These are phyloP conservation scores for Tricholoma flavovirens DNA, from an alignment of 768 basidiomycete genomes.

Conservation along the genomic window DNA sequence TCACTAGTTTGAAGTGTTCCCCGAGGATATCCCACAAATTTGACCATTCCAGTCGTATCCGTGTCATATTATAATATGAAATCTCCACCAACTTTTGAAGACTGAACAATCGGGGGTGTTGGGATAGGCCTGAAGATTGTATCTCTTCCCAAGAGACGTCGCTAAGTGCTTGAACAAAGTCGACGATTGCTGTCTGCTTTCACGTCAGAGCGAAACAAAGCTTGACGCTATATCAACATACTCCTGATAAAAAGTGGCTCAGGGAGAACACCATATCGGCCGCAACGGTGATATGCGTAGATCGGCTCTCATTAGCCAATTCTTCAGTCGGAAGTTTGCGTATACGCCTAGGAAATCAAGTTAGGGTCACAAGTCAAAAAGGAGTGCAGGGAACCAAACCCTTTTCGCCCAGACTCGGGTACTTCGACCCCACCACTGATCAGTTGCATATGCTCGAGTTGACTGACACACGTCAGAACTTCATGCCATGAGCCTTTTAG, in stretches of 20 bases:
- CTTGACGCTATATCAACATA: slow-evolving; percentile 35
- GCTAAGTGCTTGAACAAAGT: slow-evolving; percentile 93
- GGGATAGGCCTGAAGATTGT: slow-evolving; percentile 90
- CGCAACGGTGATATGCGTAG: slow-evolving; percentile 96
- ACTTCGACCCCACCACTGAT: slow-evolving; percentile 89
- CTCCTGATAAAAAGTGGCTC: slow-evolving; percentile 91
- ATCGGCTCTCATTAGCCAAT: slow-evolving; percentile 92
- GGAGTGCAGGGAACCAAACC: slow-evolving; percentile 42
- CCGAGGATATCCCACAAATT: slow-evolving; percentile 97
- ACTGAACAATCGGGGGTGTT: slow-evolving; percentile 93
- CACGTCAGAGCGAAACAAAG: background rate
- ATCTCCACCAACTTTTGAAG: slow-evolving; percentile 98
- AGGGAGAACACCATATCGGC: slow-evolving; percentile 99
- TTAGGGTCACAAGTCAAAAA: slow-evolving; percentile 9
- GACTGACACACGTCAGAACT: slow-evolving; percentile 94
- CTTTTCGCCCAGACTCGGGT: slow-evolving; percentile 71
- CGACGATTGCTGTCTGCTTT: slow-evolving; percentile 85
- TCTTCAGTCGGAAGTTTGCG: slow-evolving; percentile 83
- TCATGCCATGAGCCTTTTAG: slow-evolving; percentile 96
- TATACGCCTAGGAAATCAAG: slow-evolving; percentile 28
- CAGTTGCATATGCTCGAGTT: slow-evolving; percentile 97
- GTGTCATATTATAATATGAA: slow-evolving; percentile 98
- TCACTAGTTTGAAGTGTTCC: slow-evolving; percentile 96
- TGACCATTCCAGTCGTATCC: slow-evolving; percentile 97
- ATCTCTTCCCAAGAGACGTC: slow-evolving; percentile 99